Percentiles rank a stretch among this genome's conserved stretches.
These are phyloP conservation scores for Trichoderma asperelloides DNA, from an alignment of 495 filamentous ascomycete genomes.

Conservation along the genomic window DNA sequence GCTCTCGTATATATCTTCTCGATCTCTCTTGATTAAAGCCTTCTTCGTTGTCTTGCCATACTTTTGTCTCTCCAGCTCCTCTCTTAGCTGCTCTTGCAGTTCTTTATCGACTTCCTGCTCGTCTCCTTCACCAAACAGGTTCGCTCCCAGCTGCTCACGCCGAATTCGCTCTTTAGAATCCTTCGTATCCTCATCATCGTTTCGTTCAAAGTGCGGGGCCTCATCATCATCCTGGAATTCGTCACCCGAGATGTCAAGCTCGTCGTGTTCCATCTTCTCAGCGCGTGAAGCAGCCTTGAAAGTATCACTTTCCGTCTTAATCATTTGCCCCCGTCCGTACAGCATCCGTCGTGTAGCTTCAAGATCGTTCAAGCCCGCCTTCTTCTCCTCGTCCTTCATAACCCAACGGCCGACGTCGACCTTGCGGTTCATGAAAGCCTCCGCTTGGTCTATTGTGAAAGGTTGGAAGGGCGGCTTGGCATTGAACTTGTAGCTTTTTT, in stretches of 20 bases:
- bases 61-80: constrained; percentile 55
- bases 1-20: constrained; percentile 73
- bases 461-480: constrained; percentile 75
- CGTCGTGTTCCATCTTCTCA: constrained; percentile 48
- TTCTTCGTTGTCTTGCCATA: constrained; percentile 71
- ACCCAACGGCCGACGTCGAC: constrained; percentile 68
- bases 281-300: constrained; percentile 39
- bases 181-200: constrained; percentile 66
- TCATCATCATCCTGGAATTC: constrained; percentile 71
- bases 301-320: constrained; percentile 40
- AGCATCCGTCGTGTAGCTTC: constrained; percentile 39
- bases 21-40: constrained; percentile 72
- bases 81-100: constrained; percentile 58
- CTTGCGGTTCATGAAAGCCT: constrained; percentile 68
- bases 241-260: constrained; percentile 49
- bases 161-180: constrained; percentile 79
- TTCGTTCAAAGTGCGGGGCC: constrained; percentile 65
- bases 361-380: constrained; percentile 38
- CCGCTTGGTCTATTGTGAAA: constrained; percentile 75
- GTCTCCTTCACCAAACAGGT: constrained; percentile 74
- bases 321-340: constrained; percentile 36
- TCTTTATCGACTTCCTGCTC: constrained; percentile 80
- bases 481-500: constrained; percentile 91
- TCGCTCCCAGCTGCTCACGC: constrained; percentile 77
- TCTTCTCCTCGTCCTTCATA: constrained; percentile 53